Evolutionary conservation across 2,329 filamentous ascomycete genomes (phyloP).

Genomic region (Neofusicoccum laricinum): DNA sequence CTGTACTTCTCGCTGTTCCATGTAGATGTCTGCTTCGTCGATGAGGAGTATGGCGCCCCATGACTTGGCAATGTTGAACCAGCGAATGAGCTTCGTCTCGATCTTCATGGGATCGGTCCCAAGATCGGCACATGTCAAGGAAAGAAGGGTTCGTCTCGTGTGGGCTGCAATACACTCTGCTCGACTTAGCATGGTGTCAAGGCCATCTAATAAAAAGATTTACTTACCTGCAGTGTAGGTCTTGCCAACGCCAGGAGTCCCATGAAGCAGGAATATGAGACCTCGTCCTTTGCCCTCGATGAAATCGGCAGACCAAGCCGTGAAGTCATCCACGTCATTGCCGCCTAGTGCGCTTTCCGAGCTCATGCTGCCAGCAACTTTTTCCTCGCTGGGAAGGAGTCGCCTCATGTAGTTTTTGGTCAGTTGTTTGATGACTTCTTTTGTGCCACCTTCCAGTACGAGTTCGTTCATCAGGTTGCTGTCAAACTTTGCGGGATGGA

Average conservation of each 20-base stretch:
- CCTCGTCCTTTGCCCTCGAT: background rate
- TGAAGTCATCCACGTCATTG: too few relatives aligned
- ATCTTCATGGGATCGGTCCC: slow-evolving; percentile 18
- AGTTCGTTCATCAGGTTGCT: too few relatives aligned
- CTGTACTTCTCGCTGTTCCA: slow-evolving; percentile 29
- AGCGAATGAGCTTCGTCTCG: slow-evolving; percentile 13
- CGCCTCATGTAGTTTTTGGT: too few relatives aligned
- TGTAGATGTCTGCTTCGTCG: slow-evolving; percentile 37
- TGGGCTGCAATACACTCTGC: slow-evolving; percentile 36
- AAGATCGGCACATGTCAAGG: slow-evolving; percentile 30
- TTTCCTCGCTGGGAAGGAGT: too few relatives aligned
- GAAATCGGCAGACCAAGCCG: background rate
- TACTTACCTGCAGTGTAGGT: slow-evolving; percentile 30
- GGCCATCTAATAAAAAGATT: background rate
- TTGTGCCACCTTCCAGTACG: too few relatives aligned
- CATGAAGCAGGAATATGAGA: background rate
- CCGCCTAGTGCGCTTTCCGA: too few relatives aligned
- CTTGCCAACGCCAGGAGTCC: slow-evolving; percentile 13
- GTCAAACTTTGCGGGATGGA: too few relatives aligned
- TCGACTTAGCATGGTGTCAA: background rate
- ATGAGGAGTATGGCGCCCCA: slow-evolving; percentile 30
- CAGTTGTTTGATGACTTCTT: too few relatives aligned
- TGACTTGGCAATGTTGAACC: slow-evolving; percentile 22
- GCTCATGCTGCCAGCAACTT: too few relatives aligned
- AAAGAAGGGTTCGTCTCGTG: slow-evolving; percentile 31